Evolutionary conservation across 2,329 filamentous ascomycete genomes (phyloP).

Genomic region (Fusarium papillatum): DNA sequence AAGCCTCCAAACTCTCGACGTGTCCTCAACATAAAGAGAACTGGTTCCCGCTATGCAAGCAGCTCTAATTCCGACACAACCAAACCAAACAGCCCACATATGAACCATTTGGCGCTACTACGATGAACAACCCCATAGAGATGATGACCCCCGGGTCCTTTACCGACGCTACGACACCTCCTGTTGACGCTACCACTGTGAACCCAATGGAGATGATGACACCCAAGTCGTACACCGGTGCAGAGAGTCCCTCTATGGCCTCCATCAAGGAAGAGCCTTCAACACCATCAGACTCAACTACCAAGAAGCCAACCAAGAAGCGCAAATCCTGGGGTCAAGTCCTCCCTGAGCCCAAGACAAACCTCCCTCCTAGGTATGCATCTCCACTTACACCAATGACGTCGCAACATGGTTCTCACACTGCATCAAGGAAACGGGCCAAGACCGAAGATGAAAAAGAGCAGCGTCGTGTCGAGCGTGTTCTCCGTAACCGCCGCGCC

Average conservation of each 20-base stretch:
- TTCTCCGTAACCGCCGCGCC: slow-evolving; percentile 94
- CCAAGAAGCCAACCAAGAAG: slow-evolving; percentile 88
- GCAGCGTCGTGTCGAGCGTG: slow-evolving; percentile 95
- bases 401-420: slow-evolving; percentile 40
- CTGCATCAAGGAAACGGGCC: slow-evolving; percentile 81
- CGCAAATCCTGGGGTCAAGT: slow-evolving; percentile 99
- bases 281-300: slow-evolving; percentile 39
- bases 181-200: slow-evolving; percentile 49
- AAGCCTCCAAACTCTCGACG: slow-evolving; percentile 42
- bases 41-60: slow-evolving; percentile 38
- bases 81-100: slow-evolving; percentile 27
- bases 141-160: slow-evolving; percentile 50
- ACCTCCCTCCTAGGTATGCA: slow-evolving; percentile 86
- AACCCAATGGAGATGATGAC: slow-evolving; percentile 65
- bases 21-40: slow-evolving; percentile 54
- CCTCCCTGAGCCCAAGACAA: slow-evolving; percentile 96
- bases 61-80: slow-evolving; percentile 24
- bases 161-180: slow-evolving; percentile 54
- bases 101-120: slow-evolving; percentile 27
- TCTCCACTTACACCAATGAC: neutral
- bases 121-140: slow-evolving; percentile 4
- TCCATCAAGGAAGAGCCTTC: slow-evolving; percentile 34
- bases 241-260: slow-evolving; percentile 32
- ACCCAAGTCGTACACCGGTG: slow-evolving; percentile 56
- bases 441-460: slow-evolving; percentile 99